These are phyloP conservation scores for Lyophyllum decastes DNA, from an alignment of 768 basidiomycete genomes.

Conservation along the genomic window DNA sequence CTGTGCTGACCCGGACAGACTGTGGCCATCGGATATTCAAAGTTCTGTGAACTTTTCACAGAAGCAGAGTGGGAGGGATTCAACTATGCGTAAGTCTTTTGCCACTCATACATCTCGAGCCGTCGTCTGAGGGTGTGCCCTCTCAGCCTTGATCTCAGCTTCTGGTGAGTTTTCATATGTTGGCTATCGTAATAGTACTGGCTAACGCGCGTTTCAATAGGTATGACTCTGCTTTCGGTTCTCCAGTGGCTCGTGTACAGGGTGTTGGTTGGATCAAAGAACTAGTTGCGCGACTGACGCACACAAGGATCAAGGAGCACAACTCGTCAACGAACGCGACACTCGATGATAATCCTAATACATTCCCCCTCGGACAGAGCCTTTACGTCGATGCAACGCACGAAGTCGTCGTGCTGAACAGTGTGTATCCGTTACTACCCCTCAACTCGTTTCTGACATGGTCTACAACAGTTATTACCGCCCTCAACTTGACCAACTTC, in stretches of 20 bases:
- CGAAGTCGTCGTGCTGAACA: constrained; percentile 88
- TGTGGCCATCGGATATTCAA: constrained; percentile 88
- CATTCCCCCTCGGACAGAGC: constrained; percentile 70
- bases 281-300: constrained; percentile 78
- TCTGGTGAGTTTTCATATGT: constrained; percentile 45
- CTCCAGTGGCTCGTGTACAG: constrained; percentile 73
- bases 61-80: constrained; percentile 94
- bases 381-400: constrained; percentile 91
- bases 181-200: not conserved
- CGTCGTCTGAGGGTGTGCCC: not conserved
- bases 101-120: not conserved
- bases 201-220: constrained; percentile 27
- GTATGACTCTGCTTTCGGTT: constrained; percentile 81
- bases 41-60: constrained; percentile 90
- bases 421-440: constrained; percentile 36
- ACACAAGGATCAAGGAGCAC: constrained; percentile 66
- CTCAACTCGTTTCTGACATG: not conserved
- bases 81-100: constrained; percentile 68
- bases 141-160: constrained; percentile 60
- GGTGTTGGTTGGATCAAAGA: constrained; percentile 85
- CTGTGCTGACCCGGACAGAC: constrained; percentile 48
- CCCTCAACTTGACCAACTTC: constrained; percentile 79
- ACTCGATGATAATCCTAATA: constrained; percentile 64
- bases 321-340: constrained; percentile 88
- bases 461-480: constrained; percentile 64